Evolutionary conservation across 2,329 filamentous ascomycete species (phyloP), one percentile per base, ranked within the genome.

Genomic region (Amesomyces nigricolor): DNA sequence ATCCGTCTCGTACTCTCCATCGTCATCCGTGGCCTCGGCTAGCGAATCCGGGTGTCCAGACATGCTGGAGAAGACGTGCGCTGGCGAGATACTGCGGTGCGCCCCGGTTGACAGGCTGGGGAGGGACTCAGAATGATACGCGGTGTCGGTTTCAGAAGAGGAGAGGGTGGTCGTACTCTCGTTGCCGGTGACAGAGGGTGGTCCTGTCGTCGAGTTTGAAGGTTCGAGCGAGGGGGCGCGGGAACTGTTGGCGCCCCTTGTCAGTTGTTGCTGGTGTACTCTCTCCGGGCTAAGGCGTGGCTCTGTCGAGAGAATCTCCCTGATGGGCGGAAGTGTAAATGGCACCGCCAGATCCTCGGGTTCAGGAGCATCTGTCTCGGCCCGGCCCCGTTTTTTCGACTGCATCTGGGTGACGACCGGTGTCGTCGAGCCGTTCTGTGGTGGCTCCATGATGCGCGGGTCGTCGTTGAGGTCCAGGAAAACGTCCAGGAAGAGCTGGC

Each of bases 361-460:
- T 14, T 50, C 53, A 39, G 43, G 17, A 16, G 46, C 51, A 42
- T 54, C 51, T 6, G 47, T 49, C 17, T 57, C 55, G 14, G 51
- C 39, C 6, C 55, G 55, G n/a, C 47, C 48, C 29, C 55, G 47
- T 48, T 57, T 57, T 51, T 51, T 57, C 1, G 54, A 57, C 39
- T 14, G 50, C 5, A 14, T 17, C 44, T 56, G 50, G 11, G 53
- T 2, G 5, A 50, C 37, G 16, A 26, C 37, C 6, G 57, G 16
- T 1, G 29, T 17, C 30, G 50, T 29, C 29, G 57, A 35, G 9
- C 13, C 19, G 19, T n/a, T 17, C 50, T 38, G 53, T 16, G 26
- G 2, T 32, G 13, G 53, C 26, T 47, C 53, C 57, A 58, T 58
- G 50, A 32, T 51, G 50, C 14, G 48, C 49, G 14, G 16, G 14